Evolutionary conservation across 1,139 yeast genomes (phyloP).

Genomic region (Blastobotrys petasosporus): DNA sequence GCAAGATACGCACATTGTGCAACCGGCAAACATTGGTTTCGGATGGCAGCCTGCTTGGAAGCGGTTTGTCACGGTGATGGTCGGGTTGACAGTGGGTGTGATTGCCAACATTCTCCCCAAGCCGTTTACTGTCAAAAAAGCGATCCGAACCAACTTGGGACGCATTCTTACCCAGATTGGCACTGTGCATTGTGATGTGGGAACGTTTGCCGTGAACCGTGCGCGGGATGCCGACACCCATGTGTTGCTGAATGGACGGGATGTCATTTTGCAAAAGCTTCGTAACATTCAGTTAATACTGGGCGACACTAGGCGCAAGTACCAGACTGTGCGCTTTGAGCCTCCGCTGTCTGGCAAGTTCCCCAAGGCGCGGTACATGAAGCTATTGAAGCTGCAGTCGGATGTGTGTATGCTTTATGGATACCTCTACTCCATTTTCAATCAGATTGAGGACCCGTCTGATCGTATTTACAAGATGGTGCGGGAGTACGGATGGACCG

Average conservation of each 20-base stretch:
- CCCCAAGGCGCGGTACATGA: conserved; percentile 26
- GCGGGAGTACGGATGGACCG: conserved; percentile 26
- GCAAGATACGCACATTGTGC: conserved; percentile 21
- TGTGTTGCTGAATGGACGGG: conserved; percentile 18
- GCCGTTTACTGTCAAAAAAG: conserved; percentile 27
- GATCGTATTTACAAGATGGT: conserved; percentile 17
- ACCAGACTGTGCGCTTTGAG: conserved; percentile 22
- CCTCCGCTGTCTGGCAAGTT: conserved; percentile 29
- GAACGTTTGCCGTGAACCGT: conserved; percentile 26
- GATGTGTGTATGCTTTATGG: conserved; percentile 23
- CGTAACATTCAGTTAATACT: conserved; percentile 18
- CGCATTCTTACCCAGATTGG: conserved; percentile 24
- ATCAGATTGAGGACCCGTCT: conserved; percentile 19
- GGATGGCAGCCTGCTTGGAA: conserved; percentile 36
- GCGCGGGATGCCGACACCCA: conserved; percentile 21
- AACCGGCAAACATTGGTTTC: conserved; percentile 19
- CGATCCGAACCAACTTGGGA: conserved; percentile 25
- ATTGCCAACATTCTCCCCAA: conserved; percentile 31
- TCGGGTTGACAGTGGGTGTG: conserved; percentile 32
- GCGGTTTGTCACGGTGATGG: conserved; percentile 31
- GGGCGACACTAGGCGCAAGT: conserved; percentile 9
- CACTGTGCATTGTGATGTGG: conserved; percentile 26
- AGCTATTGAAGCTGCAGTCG: conserved; percentile 19
- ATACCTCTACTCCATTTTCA: conserved; percentile 20
- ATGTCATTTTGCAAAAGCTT: conserved; percentile 19